Conservation (phyloP, 768 basidiomycete genomes). For the Podaxis sp. region DNA sequence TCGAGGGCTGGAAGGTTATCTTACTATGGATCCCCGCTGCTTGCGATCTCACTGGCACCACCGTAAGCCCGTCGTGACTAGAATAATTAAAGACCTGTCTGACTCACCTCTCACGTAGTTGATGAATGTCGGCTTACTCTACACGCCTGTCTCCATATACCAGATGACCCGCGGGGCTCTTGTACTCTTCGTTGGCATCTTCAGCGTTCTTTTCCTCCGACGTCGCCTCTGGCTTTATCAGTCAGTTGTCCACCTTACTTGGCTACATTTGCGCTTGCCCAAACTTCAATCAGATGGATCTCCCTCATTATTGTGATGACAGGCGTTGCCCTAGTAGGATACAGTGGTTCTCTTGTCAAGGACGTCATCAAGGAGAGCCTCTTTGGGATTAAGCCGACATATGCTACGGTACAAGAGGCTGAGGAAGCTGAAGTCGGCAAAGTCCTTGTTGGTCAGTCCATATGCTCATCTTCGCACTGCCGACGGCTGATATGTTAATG, state of each 20-base stretch:
- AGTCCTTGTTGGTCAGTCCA: slow-evolving; percentile 64
- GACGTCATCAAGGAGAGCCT: slow-evolving; percentile 53
- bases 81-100: slow-evolving; percentile 13
- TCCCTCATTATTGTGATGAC: slow-evolving; percentile 85
- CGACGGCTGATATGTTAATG: slow-evolving; percentile 14
- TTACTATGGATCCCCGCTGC: slow-evolving; percentile 85
- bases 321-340: slow-evolving; percentile 82
- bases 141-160: slow-evolving; percentile 96
- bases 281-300: slow-evolving; percentile 60
- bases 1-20: slow-evolving; percentile 66
- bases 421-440: slow-evolving; percentile 63
- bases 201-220: slow-evolving; percentile 87
- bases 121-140: slow-evolving; percentile 95
- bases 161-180: slow-evolving; percentile 95
- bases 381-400: slow-evolving; percentile 24
- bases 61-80: slow-evolving; percentile 45
- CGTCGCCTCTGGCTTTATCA: slow-evolving; percentile 87
- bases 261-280: not conserved
- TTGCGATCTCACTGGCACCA: slow-evolving; percentile 90
- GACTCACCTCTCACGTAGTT: slow-evolving; percentile 39
- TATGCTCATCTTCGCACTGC: slow-evolving; percentile 14
- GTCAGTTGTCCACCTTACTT: slow-evolving; percentile 32
- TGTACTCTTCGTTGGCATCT: slow-evolving; percentile 88
- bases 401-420: slow-evolving; percentile 37
- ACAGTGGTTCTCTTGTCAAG: slow-evolving; percentile 85